These are phyloP conservation scores for Ganoderma sinense DNA, from an alignment of 1,284 basidiomycete species.

Conservation along the genomic window DNA sequence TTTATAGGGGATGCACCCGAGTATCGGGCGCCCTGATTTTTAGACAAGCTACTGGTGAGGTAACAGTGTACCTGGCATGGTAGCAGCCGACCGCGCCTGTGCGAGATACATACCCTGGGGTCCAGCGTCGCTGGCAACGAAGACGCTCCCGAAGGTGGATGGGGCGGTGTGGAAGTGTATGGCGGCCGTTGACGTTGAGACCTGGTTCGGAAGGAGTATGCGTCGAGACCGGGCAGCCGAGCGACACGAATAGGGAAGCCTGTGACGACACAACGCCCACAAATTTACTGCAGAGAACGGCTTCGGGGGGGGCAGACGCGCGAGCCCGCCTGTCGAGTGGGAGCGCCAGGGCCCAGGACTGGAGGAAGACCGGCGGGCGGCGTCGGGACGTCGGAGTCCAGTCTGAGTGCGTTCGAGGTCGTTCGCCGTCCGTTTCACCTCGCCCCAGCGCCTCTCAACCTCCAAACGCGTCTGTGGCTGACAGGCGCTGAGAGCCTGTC, in stretches of 20 bases:
- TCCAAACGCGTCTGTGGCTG: conserved; percentile 8
- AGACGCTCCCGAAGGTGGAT: background rate
- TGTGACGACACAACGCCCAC: background rate
- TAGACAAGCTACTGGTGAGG: conserved; percentile 13
- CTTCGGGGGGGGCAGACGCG: background rate
- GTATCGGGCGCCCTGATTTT: conserved; percentile 4
- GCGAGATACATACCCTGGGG: conserved; percentile 20
- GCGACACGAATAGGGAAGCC: background rate
- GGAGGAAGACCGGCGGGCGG: background rate
- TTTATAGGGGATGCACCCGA: conserved; percentile 3
- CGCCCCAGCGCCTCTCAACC: background rate
- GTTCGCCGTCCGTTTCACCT: background rate
- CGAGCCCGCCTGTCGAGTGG: background rate
- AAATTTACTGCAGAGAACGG: background rate
- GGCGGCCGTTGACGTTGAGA: background rate
- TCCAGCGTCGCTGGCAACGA: background rate
- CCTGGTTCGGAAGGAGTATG: background rate
- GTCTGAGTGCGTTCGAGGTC: background rate
- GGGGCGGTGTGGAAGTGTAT: background rate
- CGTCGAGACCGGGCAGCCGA: background rate
- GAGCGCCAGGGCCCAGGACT: background rate
- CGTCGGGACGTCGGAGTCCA: background rate
- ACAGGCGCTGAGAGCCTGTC: background rate
- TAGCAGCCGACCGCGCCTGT: conserved; percentile 12
- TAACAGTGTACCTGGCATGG: conserved; percentile 22